Evolutionary conservation across 805 yeast species (phyloP), one percentile per base, ranked within the genome.

Genomic region (Teunomyces pallodes): DNA sequence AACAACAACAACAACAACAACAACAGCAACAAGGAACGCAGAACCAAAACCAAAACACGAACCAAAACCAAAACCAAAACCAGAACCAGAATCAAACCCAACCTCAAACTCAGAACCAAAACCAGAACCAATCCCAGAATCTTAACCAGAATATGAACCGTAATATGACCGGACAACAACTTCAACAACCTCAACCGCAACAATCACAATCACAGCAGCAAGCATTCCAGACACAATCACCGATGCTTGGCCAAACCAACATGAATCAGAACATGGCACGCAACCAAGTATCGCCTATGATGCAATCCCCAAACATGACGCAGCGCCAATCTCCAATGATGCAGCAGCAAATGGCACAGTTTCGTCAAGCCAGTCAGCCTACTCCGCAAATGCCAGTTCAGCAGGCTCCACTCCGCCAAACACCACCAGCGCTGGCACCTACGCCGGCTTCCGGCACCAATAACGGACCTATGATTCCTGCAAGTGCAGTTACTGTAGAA

Each of bases 401-500:
- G 24, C 51, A 48, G 32, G 27, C 13, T 20, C 46, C 41, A 1
- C 30, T 12, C 14, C 41, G 30, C 9, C 43, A 30, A 10, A 9
- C 33, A 6, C 28, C 35, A 28, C 42, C 47, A 10, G 36, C 32
- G 2, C 38, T 42, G n/a, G 43, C 42, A 7, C 42, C 43, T 3
- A 16, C 40, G 20, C 24, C 39, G 6, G 13, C 30, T 6, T 36
- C 48, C 16, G 47, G 52, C 4, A 13, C 38, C 29, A 32, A n/a
- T 3, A 28, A 43, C 27, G 39, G 49, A 28, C 47, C 50, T 9
- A 20, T 51, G 17, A 54, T 54, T 13, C 54, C 59, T 9, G 53
- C 59, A 4, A 60, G 52, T 38, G 58, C 61, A 1, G 65, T 65
- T 7, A 68, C 75, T 1, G 59, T 68, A 13, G 77, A 74, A 46